Evolutionary conservation across 768 basidiomycete genomes (phyloP).

Genomic region (Leccinum incarnatum): DNA sequence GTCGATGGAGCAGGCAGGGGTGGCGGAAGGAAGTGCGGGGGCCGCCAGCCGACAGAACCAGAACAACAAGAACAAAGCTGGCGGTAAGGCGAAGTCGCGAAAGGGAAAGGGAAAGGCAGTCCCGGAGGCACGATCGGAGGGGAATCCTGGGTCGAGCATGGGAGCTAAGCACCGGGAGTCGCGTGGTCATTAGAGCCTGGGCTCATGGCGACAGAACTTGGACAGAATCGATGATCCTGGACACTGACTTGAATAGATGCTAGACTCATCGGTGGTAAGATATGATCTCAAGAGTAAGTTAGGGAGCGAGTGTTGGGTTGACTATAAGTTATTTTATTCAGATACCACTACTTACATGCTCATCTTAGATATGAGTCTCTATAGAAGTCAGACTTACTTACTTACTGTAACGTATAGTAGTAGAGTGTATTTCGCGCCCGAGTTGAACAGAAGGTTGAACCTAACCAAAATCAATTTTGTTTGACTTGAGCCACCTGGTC

Average conservation of each 20-base stretch:
- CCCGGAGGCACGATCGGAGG: not conserved
- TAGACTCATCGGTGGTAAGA: not conserved
- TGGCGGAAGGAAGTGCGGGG: not conserved
- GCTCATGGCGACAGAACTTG: no score
- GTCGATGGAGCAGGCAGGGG: not conserved
- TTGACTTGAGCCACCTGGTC: no score
- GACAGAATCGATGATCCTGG: not conserved
- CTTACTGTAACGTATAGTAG: no score
- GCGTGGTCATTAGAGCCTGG: not conserved
- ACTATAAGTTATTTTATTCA: not conserved
- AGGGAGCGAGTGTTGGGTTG: not conserved
- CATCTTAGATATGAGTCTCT: no score
- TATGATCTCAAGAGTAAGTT: not conserved
- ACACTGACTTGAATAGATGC: not conserved
- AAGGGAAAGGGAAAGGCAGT: slow-evolving; percentile 13
- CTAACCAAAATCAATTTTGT: no score
- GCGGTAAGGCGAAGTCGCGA: slow-evolving; percentile 1
- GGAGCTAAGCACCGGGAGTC: slow-evolving; percentile 2
- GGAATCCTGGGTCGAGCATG: not conserved
- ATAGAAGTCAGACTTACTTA: no score
- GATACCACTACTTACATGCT: no score
- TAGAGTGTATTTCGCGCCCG: not conserved
- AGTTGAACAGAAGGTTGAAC: not conserved
- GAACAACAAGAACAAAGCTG: slow-evolving; percentile 2
- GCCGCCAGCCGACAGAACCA: not conserved